Evolutionary conservation across 2,329 filamentous ascomycete genomes (phyloP).

Genomic region (Hawksworthiomyces lignivorus): DNA sequence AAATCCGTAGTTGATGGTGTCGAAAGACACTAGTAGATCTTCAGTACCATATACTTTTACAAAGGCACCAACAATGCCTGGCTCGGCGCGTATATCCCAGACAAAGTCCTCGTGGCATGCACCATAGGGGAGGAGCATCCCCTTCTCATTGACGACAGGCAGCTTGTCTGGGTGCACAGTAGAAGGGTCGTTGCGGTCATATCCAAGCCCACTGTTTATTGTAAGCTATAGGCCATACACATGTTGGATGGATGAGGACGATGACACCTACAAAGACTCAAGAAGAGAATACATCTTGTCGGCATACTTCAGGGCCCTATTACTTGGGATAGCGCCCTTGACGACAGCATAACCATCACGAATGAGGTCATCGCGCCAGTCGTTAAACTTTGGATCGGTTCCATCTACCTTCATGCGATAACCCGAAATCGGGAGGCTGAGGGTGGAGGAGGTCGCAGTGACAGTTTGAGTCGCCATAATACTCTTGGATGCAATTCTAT

Average conservation of each 20-base stretch:
- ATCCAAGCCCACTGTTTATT: no score
- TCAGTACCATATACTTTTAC: conserved; percentile 36
- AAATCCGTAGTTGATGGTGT: conserved; percentile 37
- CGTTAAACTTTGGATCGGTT: no score
- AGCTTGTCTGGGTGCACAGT: conserved; percentile 13
- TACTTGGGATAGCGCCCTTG: conserved; percentile 16
- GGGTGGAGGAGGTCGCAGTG: no score
- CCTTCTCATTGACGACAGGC: conserved; percentile 35
- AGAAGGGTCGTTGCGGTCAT: conserved; percentile 13
- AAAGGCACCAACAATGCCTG: conserved; percentile 37
- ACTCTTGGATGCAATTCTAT: no score
- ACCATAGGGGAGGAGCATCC: conserved; percentile 39
- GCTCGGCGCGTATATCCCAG: conserved; percentile 40
- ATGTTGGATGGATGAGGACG: no score
- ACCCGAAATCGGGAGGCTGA: no score
- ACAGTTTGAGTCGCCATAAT: no score
- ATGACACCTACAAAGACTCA: no score
- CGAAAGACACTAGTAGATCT: conserved; percentile 42
- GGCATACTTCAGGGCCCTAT: conserved; percentile 10
- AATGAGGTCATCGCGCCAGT: conserved; percentile 20
- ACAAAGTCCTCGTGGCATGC: conserved; percentile 41
- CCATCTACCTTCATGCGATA: no score
- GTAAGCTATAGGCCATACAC: no score
- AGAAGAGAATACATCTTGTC: conserved; percentile 14
- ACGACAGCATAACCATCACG: conserved; percentile 21